These are phyloP conservation scores for Aureococcus anophagefferens DNA, from an alignment of 108 stramenopile species.

Conservation along the genomic window DNA sequence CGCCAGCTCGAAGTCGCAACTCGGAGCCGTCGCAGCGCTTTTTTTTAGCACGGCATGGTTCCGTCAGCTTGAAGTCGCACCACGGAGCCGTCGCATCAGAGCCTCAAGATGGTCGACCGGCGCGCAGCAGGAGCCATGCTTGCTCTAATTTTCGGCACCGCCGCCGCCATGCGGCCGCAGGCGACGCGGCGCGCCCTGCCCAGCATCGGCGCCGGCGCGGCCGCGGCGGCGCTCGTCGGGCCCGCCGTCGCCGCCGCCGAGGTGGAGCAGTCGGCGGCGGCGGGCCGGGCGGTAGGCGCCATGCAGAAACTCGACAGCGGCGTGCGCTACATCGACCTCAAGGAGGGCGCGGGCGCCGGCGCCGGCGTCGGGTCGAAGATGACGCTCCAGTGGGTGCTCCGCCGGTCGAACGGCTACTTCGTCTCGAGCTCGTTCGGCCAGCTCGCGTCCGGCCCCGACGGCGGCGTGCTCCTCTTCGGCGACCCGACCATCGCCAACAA, in stretches of 20 bases:
- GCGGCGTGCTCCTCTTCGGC: neutral
- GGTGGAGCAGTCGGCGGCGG: neutral
- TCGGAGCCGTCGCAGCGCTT: too few species aligned
- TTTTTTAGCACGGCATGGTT: too few species aligned
- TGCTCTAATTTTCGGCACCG: too few species aligned
- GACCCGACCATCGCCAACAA: neutral
- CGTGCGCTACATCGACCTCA: neutral
- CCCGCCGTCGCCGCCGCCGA: neutral
- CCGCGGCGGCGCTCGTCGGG: too few species aligned
- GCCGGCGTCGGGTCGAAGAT: neutral
- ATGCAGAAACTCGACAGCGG: neutral
- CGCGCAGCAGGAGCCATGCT: too few species aligned
- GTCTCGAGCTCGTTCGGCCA: neutral
- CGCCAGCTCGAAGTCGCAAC: too few species aligned
- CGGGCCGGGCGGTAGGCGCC: neutral
- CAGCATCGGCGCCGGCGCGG: too few species aligned
- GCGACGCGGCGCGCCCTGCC: too few species aligned
- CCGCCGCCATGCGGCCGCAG: too few species aligned
- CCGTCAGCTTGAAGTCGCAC: too few species aligned
- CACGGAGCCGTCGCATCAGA: too few species aligned
- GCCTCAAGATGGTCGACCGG: too few species aligned
- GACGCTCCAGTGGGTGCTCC: conserved; percentile 6
- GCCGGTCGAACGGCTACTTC: conserved; percentile 11
- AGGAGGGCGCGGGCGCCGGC: neutral
- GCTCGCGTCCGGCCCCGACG: neutral